phyloP scores from a whole-genome alignment of 2,329 filamentous ascomycete genomes.

The Fusarium pseudoanthophilum region DNA sequence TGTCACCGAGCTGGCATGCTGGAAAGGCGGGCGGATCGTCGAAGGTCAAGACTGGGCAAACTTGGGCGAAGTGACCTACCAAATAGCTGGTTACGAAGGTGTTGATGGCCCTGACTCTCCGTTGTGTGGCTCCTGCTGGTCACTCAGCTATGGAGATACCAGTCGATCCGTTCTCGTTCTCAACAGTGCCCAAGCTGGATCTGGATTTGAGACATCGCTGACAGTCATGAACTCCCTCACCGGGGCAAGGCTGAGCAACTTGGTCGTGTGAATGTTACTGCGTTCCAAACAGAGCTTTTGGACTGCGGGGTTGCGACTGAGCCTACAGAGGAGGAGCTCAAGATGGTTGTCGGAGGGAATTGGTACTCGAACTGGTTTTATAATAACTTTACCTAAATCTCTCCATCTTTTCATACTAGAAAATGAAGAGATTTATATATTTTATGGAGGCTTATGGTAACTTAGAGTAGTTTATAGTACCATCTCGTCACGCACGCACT shows the following conservation, averaged over 20 bases:
- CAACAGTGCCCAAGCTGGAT: neutral
- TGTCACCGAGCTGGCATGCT: neutral
- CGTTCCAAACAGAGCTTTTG: neutral
- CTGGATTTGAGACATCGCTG: neutral
- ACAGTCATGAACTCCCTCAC: neutral
- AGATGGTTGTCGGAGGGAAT: neutral
- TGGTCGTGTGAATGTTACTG: neutral
- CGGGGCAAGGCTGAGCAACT: neutral
- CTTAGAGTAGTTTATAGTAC: neutral
- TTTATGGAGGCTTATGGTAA: neutral
- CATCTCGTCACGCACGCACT: fast-evolving
- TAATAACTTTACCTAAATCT: neutral
- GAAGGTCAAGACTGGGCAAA: neutral
- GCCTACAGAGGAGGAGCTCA: neutral
- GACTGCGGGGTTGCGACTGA: neutral
- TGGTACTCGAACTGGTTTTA: conserved; percentile 8
- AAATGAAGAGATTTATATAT: neutral
- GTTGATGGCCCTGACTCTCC: neutral
- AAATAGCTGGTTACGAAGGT: neutral
- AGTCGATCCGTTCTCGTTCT: neutral
- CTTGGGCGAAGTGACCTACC: neutral
- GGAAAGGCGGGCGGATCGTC: neutral
- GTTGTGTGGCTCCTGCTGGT: neutral
- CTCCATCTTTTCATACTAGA: fast-evolving
- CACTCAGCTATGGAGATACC: neutral